Evolutionary conservation across 1,139 yeast genomes (phyloP).

Genomic region (Pichia sp.): DNA sequence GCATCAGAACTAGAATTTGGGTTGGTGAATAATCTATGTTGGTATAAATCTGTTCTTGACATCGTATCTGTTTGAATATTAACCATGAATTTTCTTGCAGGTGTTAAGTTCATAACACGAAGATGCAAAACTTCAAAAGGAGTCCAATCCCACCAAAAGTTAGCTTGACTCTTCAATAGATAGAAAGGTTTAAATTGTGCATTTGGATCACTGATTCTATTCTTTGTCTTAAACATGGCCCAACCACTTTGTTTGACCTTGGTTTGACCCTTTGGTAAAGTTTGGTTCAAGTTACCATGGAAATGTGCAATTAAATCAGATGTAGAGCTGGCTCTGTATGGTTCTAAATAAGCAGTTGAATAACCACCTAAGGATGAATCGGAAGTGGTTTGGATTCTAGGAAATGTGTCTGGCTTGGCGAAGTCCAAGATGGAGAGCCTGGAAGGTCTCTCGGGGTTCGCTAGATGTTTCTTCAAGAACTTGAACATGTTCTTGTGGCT

Average conservation of each 20-base stretch:
- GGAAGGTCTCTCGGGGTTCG: constrained; percentile 36
- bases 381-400: constrained; percentile 55
- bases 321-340: constrained; percentile 22
- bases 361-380: constrained; percentile 80
- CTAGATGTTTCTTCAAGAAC: constrained; percentile 63
- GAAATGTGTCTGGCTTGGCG: constrained; percentile 43
- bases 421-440: constrained; percentile 51
- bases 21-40: constrained; percentile 70
- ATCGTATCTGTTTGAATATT: constrained; percentile 83
- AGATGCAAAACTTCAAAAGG: constrained; percentile 46
- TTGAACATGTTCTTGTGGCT: constrained; percentile 37
- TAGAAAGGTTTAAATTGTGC: constrained; percentile 47
- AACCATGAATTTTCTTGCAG: constrained; percentile 57
- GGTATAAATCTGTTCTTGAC: constrained; percentile 75
- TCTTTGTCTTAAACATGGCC: constrained; percentile 82
- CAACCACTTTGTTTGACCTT: constrained; percentile 69
- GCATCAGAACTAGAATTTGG: not conserved
- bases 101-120: constrained; percentile 53
- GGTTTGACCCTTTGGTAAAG: constrained; percentile 56
- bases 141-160: constrained; percentile 36
- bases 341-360: constrained; percentile 58
- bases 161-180: constrained; percentile 30
- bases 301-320: constrained; percentile 50
- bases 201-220: constrained; percentile 39
- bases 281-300: constrained; percentile 70